A percentile compares a stretch with the other conserved stretches of the same genome.
phyloP scores from a whole-genome alignment of 1,284 basidiomycete species.

The Rhodotorula sp. region DNA sequence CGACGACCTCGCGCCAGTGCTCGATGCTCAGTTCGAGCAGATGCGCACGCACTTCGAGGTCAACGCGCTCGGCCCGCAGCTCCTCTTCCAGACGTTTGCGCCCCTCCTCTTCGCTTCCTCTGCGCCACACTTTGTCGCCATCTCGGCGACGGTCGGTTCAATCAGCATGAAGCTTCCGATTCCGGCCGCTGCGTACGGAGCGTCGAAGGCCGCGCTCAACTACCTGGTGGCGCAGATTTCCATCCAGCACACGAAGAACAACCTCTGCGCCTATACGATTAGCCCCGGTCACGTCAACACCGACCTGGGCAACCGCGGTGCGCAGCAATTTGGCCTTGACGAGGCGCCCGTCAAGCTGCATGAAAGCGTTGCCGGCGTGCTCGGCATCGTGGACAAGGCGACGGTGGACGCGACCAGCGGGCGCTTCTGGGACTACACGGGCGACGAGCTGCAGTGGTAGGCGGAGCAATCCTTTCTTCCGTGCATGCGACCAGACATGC shows the following conservation, averaged over 20 bases:
- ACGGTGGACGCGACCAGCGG: slow-evolving; percentile 1
- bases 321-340: background rate
- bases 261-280: background rate
- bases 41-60: slow-evolving; percentile 22
- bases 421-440: background rate
- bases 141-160: slow-evolving; percentile 12
- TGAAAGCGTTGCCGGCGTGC: background rate
- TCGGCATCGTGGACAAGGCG: background rate
- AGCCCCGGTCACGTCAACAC: slow-evolving; percentile 9
- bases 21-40: too few species aligned
- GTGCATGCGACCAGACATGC: too few species aligned
- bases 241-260: slow-evolving; percentile 1
- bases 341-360: slow-evolving; percentile 13
- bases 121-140: slow-evolving; percentile 15
- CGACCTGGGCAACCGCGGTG: slow-evolving; percentile 15
- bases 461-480: too few species aligned
- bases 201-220: slow-evolving; percentile 10
- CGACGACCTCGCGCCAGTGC: too few species aligned
- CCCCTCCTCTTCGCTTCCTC: slow-evolving; percentile 17
- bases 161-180: background rate
- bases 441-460: background rate
- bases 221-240: background rate
- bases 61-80: slow-evolving; percentile 23
- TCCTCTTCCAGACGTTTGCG: slow-evolving; percentile 24
- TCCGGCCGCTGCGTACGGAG: background rate